Evolutionary conservation across 2,329 filamentous ascomycete species (phyloP).

Genomic region (Rhynchosporium secalis): DNA sequence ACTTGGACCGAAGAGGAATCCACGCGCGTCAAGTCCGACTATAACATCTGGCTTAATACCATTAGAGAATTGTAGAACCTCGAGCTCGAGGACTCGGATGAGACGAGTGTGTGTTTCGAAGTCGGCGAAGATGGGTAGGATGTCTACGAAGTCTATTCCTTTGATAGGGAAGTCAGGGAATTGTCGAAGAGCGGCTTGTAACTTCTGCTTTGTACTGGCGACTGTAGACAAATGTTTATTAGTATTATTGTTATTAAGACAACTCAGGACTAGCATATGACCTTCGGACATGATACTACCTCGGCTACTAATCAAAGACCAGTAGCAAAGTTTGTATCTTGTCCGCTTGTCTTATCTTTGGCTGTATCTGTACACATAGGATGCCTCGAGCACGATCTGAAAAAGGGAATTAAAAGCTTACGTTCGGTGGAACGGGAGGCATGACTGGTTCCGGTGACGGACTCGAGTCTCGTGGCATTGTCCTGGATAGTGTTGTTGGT

Average conservation of each 20-base stretch:
- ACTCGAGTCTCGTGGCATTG: constrained; percentile 39
- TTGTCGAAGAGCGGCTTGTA: constrained; percentile 74
- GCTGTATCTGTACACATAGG: not conserved
- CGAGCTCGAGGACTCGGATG: constrained; percentile 80
- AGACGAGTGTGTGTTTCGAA: constrained; percentile 72
- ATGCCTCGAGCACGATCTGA: not conserved
- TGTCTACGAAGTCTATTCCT: constrained; percentile 96
- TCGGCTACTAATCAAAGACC: too few relatives aligned
- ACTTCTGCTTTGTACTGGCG: constrained; percentile 60
- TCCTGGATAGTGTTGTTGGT: constrained; percentile 23
- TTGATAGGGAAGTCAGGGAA: constrained; percentile 90
- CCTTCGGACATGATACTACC: not conserved
- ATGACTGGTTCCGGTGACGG: constrained; percentile 36
- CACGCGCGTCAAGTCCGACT: constrained; percentile 88
- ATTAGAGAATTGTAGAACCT: constrained; percentile 66
- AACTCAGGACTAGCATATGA: not conserved
- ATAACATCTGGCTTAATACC: constrained; percentile 77
- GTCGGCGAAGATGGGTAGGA: constrained; percentile 91
- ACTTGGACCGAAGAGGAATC: constrained; percentile 91
- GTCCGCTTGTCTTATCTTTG: not conserved
- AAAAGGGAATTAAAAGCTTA: not conserved
- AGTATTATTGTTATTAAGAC: not conserved
- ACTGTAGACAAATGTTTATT: constrained; percentile 21
- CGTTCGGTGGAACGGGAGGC: constrained; percentile 38
- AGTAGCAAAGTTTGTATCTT: too few relatives aligned